Percentiles rank a stretch among this genome's conserved stretches.
Conservation (phyloP, 2,329 filamentous ascomycete genomes). For the Lasiodiplodia hormozganensis region DNA sequence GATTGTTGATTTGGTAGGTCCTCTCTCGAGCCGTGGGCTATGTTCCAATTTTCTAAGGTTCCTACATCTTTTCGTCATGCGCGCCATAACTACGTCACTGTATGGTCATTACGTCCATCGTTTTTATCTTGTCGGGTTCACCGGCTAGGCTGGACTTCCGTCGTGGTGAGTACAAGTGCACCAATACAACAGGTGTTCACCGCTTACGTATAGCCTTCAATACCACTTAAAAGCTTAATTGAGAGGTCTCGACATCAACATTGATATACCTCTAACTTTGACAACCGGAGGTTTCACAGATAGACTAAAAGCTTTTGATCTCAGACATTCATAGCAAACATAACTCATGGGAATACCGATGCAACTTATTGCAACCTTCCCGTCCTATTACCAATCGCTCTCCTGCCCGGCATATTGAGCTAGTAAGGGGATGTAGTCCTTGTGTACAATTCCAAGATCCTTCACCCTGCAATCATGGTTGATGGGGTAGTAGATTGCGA, state of each 20-base stretch:
- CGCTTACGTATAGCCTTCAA: too few relatives aligned
- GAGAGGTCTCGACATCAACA: too few relatives aligned
- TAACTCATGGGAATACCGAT: too few relatives aligned
- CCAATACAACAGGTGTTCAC: too few relatives aligned
- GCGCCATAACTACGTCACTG: neutral
- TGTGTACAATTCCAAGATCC: conserved; percentile 45
- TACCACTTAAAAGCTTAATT: too few relatives aligned
- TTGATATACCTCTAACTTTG: too few relatives aligned
- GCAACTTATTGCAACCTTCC: too few relatives aligned
- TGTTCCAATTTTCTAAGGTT: neutral
- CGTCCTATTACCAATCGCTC: neutral
- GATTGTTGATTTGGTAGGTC: neutral
- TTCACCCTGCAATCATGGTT: conserved; percentile 53
- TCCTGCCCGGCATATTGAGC: neutral
- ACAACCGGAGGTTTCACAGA: too few relatives aligned
- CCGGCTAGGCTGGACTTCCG: too few relatives aligned
- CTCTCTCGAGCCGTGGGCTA: neutral
- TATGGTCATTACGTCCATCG: neutral
- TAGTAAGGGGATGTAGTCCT: conserved; percentile 34
- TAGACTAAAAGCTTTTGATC: too few relatives aligned
- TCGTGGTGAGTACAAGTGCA: too few relatives aligned
- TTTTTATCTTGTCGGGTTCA: neutral
- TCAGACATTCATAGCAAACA: too few relatives aligned
- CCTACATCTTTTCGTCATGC: neutral
- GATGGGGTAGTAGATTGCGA: conserved; percentile 50